Conservation (phyloP, 2,329 filamentous ascomycete species). For the Conoideocrella luteorostrata region DNA sequence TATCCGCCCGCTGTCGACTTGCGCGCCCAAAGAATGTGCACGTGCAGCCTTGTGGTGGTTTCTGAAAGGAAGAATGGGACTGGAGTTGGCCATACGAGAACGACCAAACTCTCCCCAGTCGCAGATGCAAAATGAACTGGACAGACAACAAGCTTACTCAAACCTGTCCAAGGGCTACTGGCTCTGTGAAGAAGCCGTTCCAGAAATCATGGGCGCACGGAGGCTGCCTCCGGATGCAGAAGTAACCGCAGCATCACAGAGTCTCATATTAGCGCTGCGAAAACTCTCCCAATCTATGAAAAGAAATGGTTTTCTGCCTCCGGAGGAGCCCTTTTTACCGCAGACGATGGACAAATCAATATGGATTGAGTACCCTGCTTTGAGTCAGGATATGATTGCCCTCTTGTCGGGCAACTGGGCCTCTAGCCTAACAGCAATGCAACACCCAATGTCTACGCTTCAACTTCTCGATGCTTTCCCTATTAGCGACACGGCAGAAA, state of each 20-base stretch:
- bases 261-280: slow-evolving; percentile 58
- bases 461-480: slow-evolving; percentile 65
- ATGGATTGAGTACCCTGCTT: slow-evolving; percentile 71
- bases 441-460: slow-evolving; percentile 39
- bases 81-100: slow-evolving; percentile 66
- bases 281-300: slow-evolving; percentile 79
- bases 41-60: slow-evolving; percentile 86
- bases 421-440: slow-evolving; percentile 42
- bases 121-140: slow-evolving; percentile 46
- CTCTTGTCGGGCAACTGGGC: slow-evolving; percentile 59
- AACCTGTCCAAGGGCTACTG: slow-evolving; percentile 83
- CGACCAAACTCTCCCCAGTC: slow-evolving; percentile 45
- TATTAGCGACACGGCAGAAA: slow-evolving; percentile 63
- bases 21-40: slow-evolving; percentile 60
- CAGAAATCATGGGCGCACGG: slow-evolving; percentile 40
- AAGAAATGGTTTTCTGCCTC: slow-evolving; percentile 70
- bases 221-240: slow-evolving; percentile 38
- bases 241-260: slow-evolving; percentile 46
- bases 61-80: slow-evolving; percentile 66
- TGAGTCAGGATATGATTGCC: slow-evolving; percentile 65
- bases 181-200: slow-evolving; percentile 56
- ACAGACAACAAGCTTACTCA: slow-evolving; percentile 71
- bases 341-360: slow-evolving; percentile 75
- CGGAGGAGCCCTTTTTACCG: slow-evolving; percentile 61
- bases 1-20: slow-evolving; percentile 57